phyloP scores from a whole-genome alignment of 257 asterid genomes.

The Solanum infundibuliforme region DNA sequence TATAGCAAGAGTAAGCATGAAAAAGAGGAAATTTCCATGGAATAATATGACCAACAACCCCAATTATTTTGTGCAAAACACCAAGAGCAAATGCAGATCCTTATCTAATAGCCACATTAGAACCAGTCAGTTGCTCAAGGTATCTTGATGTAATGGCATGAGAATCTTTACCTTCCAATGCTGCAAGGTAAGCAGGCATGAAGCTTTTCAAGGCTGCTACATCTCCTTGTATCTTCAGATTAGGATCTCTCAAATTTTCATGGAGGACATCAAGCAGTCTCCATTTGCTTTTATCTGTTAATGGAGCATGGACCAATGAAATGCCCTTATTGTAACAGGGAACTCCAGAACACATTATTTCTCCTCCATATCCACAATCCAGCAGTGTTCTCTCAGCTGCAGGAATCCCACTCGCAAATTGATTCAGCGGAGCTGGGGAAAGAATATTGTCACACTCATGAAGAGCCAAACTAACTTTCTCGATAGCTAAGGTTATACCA shows the following conservation, averaged over 20 bases:
- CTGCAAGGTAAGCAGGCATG: slow-evolving; percentile 37
- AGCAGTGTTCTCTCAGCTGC: slow-evolving; percentile 85
- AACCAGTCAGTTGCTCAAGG: neutral
- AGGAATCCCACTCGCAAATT: slow-evolving; percentile 57
- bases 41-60: neutral
- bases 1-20: neutral
- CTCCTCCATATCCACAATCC: slow-evolving; percentile 89
- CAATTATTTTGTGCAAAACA: neutral
- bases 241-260: slow-evolving; percentile 84
- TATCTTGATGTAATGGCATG: neutral
- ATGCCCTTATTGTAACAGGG: slow-evolving; percentile 67
- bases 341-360: slow-evolving; percentile 82
- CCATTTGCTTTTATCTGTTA: slow-evolving; percentile 45
- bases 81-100: neutral
- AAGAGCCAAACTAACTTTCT: slow-evolving; percentile 74
- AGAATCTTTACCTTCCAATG: neutral
- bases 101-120: neutral
- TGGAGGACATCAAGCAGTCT: slow-evolving; percentile 64
- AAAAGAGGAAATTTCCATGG: neutral
- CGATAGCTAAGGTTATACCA: slow-evolving; percentile 81
- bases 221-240: slow-evolving; percentile 63
- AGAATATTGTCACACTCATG: slow-evolving; percentile 32
- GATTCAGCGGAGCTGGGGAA: slow-evolving; percentile 41
- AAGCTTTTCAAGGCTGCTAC: slow-evolving; percentile 62
- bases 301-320: slow-evolving; percentile 37